Evolutionary conservation across 352 stramenopile genomes (phyloP).

Genomic region (Pythium chondricola): DNA sequence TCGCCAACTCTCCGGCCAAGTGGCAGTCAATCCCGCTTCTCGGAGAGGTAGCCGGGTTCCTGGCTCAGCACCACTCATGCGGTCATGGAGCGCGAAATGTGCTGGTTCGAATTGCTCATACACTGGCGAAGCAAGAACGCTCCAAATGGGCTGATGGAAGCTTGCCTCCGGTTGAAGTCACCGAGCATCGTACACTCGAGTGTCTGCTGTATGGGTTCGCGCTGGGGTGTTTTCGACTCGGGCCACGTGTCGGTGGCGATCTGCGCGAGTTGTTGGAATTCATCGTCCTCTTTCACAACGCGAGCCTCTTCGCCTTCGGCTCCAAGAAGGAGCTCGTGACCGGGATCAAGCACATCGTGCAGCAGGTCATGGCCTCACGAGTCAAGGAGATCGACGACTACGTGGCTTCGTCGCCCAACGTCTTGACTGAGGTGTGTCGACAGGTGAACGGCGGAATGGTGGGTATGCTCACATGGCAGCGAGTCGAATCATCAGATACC

Average conservation of each 20-base stretch:
- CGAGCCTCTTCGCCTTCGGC: constrained; percentile 13
- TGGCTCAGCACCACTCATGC: constrained; percentile 16
- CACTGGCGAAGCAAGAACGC: constrained; percentile 5
- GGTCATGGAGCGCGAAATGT: not conserved
- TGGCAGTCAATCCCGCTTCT: constrained; percentile 27
- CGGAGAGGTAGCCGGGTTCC: constrained; percentile 26
- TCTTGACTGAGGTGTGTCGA: constrained; percentile 1
- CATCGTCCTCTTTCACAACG: constrained; percentile 39
- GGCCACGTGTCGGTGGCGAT: constrained; percentile 8
- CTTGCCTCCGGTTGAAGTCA: no score
- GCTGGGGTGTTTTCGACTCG: constrained; percentile 19
- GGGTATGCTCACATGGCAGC: constrained; percentile 17
- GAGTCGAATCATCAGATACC: not conserved
- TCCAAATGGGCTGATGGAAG: no score
- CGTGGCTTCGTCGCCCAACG: not conserved
- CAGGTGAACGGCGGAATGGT: constrained; percentile 2
- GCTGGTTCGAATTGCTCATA: not conserved
- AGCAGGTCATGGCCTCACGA: constrained; percentile 27
- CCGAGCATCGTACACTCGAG: constrained; percentile 27
- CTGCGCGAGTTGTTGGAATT: constrained; percentile 40
- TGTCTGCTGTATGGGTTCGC: constrained; percentile 37
- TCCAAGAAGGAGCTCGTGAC: no score
- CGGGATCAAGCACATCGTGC: constrained; percentile 6
- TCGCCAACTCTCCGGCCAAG: constrained; percentile 3
- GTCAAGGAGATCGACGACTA: no score